Evolutionary conservation across 345 rosid species (phyloP).

Genomic region (Capsella bursapastoris): DNA sequence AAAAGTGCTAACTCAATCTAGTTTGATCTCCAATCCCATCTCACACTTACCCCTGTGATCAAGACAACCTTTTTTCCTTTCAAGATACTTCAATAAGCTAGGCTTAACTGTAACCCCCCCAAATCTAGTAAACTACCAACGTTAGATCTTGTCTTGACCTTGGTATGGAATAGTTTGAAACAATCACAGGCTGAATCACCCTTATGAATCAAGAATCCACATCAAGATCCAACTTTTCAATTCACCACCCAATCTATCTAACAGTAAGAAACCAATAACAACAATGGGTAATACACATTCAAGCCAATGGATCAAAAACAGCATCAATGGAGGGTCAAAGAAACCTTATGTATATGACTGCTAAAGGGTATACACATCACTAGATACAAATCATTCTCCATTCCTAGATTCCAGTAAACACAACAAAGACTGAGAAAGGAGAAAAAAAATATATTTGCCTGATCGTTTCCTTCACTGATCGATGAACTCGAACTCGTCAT

Average conservation of each 20-base stretch:
- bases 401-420: conserved; percentile 26
- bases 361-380: conserved; percentile 28
- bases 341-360: conserved; percentile 30
- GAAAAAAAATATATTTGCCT: conserved; percentile 22
- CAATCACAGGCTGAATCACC: background rate
- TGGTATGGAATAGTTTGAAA: background rate
- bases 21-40: background rate
- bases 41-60: background rate
- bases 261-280: background rate
- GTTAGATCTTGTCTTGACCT: conserved; percentile 8
- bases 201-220: background rate
- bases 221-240: conserved; percentile 5
- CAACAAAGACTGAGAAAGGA: conserved; percentile 8
- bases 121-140: background rate
- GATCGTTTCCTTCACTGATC: conserved; percentile 35
- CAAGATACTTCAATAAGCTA: background rate
- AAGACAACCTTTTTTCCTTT: conserved; percentile 7
- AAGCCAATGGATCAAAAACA: background rate
- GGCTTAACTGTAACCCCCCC: background rate
- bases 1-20: background rate
- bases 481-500: conserved; percentile 75
- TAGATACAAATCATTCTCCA: conserved; percentile 31
- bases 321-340: background rate
- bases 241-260: background rate
- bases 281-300: background rate